Evolutionary conservation across 306 rosid species (phyloP), one percentile per base, ranked within the genome.

Genomic region (Cicer pinnatifidum): DNA sequence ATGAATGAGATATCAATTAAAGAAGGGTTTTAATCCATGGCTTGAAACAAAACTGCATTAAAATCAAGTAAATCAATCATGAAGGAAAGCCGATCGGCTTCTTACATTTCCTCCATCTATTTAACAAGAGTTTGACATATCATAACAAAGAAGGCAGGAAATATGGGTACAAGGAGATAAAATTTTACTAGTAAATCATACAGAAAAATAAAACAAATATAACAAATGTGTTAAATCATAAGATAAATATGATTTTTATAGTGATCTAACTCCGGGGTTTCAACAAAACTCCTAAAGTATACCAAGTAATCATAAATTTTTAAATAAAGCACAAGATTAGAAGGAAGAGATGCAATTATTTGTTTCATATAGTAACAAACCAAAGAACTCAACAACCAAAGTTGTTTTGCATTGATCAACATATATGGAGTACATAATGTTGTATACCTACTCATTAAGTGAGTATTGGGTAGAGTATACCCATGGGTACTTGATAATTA

Each of bases 1-100:
- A 67, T 15, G 50, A 56, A 68, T 10, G 41, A 39, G 37, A 41
- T 3, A 37, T 75, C 43, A 51, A 28, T 76, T 23, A 76, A 12
- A 80, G 19, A 19, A 1, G 11, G 66, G 48, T 57, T 15, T 45
- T 64, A 23, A 75, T 52, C 19, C 23, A 38, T 68, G 37, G 35
- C 28, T 59, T 53, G 66, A 74, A 69, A 73, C n/a, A 59, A 61
- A 67, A 76, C 35, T 43, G 57, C 52, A 81, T 57, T 19, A 71
- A 72, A 43, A 74, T 48, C 57, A 63, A 19, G 58, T 43, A 23
- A 60, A 68, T 45, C 44, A 58, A 38, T 28, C 38, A 39, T 69
- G 52, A 46, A 72, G 53, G 11, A 72, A 44, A 60, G 23, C 28
- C 46, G 38, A 43, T 61, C 75, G 9, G 66, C 69, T 78, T 72